Base-by-base conservation (phyloP, 1,284 basidiomycete genomes). In the Heterobasidion irregulare region DNA sequence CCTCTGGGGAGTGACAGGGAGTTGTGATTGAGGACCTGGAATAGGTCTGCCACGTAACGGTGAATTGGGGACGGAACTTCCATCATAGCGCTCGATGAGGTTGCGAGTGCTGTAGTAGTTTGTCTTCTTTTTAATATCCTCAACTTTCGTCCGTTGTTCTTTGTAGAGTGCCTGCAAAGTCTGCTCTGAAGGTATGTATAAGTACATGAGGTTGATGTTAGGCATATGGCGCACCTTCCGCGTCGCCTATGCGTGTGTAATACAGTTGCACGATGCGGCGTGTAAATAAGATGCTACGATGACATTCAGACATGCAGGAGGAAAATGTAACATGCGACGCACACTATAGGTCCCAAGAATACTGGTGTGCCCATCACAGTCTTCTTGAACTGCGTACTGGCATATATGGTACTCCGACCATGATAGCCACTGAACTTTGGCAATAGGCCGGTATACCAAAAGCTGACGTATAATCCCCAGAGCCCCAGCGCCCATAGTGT, bases 121-220 rank as follows among this genome's bases (percentile, higher is more conserved):
- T 0, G 94, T 98, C 64, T 92, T 94, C 72, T 93, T 91, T 77
- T 99, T 99, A 63, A 99, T 91, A 65, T 98, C 95, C 62, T 97
- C 95, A 34, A 99, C 82, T 67, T 93, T 95, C 44, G 81, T 80
- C 41, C 90, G 84, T 63, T 95, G 93, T 65, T 89, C 77, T 64
- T 86, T 86, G 61, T 91, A 79, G 10, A 98, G 75, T 0, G 74
- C 68, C 57, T 86, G 84, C 15, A 99, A 75, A 10, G 86, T 84
- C 64, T 83, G 89, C 68, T 98, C 95, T 94, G 13, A 41, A n/a
- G 53, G 43, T 34, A 10, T 19, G 33, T 18, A 15, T 47, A 32
- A 32, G 50, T 4, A n/a, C 50, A 52, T 49, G 55, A 44, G 54
- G 35, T 32, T 19, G 36, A 51, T 19, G 26, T 47, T 18, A 16